Base-by-base conservation (phyloP, 1,139 yeast species). In the Blastobotrys raffinosifermentans region DNA sequence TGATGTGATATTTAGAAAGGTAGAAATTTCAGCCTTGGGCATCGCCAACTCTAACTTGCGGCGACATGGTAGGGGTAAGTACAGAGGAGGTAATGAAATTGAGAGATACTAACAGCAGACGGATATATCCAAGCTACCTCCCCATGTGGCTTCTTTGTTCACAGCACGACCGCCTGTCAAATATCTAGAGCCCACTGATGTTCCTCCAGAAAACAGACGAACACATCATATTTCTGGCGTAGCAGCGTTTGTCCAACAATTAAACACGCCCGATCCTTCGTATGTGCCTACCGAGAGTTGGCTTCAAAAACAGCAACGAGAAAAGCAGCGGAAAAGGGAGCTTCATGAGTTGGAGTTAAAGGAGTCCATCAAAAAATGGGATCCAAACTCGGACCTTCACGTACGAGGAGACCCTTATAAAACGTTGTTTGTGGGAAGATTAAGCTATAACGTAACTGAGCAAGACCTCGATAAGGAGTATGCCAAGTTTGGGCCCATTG, bases 341-440 rank as follows among this genome's bases (percentile, higher is more conserved):
- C 46, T 51, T 19, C 55, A 57, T 32, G 57, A 55, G 26, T 54
- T 57, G 31, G 47, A 49, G 18, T 48, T 60, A 31, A 56, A 48
- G 49, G 55, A 48, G 46, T 74, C 48, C 45, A 55, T 57, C 31
- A 54, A 47, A 41, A 66, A 51, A 53, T 87, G 71, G 86, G 68
- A 68, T 47, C 89, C 75, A 19, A 64, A 50, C 34, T 60, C 54
- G 25, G 94, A 85, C 51, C 71, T 75, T 4, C 75, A 80, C 36
- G 67, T 79, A 18, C 67, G 71, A 46, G 80, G 82, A 7, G 94
- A 87, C 51, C 94, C 96, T 0, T 78, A 71, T 54, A 67, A 69
- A 42, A 89, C 97, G 0, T 70, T 91, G 2, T 87, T 91, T 53
- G 70, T 91, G 2, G 80, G 82, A 0, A 64, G 96, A 38, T 60